Conservation (phyloP, 2,329 filamentous ascomycete species). For the Fusarium humuli region DNA sequence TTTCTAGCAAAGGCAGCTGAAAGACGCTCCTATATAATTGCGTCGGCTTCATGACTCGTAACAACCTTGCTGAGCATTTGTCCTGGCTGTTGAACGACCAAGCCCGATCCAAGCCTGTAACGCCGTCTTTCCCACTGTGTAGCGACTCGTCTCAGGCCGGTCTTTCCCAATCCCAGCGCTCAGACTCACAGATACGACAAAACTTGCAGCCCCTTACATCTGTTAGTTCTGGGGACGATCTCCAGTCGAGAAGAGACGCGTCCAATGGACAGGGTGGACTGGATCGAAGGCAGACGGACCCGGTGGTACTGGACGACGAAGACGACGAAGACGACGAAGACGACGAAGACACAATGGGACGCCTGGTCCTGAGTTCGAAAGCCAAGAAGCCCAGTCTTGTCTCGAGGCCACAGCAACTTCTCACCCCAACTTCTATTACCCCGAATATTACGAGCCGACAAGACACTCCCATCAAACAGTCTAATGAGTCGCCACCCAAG, state of each 20-base stretch:
- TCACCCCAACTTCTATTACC: slow-evolving; percentile 53
- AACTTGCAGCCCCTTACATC: slow-evolving; percentile 1
- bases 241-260: slow-evolving; percentile 8
- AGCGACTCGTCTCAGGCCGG: slow-evolving; percentile 44
- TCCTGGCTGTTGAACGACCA: slow-evolving; percentile 67
- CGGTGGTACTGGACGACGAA: slow-evolving; percentile 45
- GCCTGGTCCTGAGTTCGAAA: slow-evolving; percentile 57
- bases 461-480: slow-evolving; percentile 24
- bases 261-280: slow-evolving; percentile 42
- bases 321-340: slow-evolving; percentile 47
- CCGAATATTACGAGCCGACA: slow-evolving; percentile 35
- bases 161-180: slow-evolving; percentile 45
- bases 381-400: slow-evolving; percentile 60
- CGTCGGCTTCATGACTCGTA: slow-evolving; percentile 69
- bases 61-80: slow-evolving; percentile 69
- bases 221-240: slow-evolving; percentile 7
- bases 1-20: slow-evolving; percentile 37
- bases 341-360: slow-evolving; percentile 57
- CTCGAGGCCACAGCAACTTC: slow-evolving; percentile 54
- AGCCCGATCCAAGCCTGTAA: slow-evolving; percentile 55
- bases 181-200: slow-evolving; percentile 18
- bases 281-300: slow-evolving; percentile 43
- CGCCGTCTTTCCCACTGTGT: slow-evolving; percentile 53
- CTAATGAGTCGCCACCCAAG: slow-evolving; percentile 44
- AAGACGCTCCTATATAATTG: slow-evolving; percentile 37